Evolutionary conservation across 192 early-diverging fungal species (phyloP), one percentile per base, ranked within the genome.

Genomic region (Kickxella alabastrina): DNA sequence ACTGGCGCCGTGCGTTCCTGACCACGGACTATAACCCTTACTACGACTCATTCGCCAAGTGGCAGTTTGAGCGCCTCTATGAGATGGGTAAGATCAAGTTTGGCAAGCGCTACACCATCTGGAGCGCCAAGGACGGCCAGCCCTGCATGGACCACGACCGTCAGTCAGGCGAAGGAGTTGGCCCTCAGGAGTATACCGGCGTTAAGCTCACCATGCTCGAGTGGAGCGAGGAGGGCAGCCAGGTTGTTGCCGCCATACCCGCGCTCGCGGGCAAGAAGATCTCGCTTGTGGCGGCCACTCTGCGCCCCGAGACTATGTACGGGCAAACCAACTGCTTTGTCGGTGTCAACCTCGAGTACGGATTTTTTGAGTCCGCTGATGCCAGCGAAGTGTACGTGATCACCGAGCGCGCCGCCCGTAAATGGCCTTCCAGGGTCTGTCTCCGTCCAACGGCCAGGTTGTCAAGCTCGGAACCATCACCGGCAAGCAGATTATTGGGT

Each of bases 131-230:
- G 28, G 96, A 99, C 68, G 85, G 83, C 6, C 96, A 99, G 73
- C 89, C 96, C 37, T 99, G 96, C 75, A 96, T 99, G 94, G 96
- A 99, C 76, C 96, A 99, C 75, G 96, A 99, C 76, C 89, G 95
- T 46, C 68, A 81, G 58, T 81, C 82, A 39, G 96, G 96, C 64
- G 96, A 99, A 73, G 96, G 85, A 17, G 85, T 95, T 34, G 88
- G 83, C 36, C 91, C 92, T 34, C 91, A 94, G 64, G 92, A 97
- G 54, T 99, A 97, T 77, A 97, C 95, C 26, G 90, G 86, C 43
- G 86, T 99, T 52, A 99, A 99, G 83, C 77, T 99, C 27, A 65
- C 85, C 54, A 91, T 97, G 6, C 42, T 89, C 23, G 78, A 84
- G 25, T 85, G 89, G 78, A 75, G 81, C 35, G 53, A 65, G 28